Conservation (phyloP, 345 rosid species). For the Limnanthes douglasii region DNA sequence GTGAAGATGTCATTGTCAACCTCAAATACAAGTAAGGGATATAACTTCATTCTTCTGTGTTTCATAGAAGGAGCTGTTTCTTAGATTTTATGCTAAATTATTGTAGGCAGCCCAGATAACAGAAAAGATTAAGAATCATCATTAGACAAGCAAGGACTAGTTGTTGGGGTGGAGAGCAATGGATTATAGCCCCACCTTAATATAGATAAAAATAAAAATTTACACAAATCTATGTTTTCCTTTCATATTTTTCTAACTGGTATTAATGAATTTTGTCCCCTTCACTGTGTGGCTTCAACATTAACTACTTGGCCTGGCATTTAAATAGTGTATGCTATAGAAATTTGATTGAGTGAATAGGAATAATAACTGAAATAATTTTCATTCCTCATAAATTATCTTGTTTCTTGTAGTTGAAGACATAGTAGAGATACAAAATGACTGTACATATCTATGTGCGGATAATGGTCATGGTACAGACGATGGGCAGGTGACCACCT, state of each 20-base stretch:
- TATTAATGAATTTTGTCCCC: too few species aligned
- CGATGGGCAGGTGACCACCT: constrained; percentile 2
- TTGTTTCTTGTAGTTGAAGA: constrained; percentile 11
- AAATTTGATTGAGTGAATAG: too few species aligned
- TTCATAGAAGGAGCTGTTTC: background rate
- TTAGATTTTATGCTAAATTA: background rate
- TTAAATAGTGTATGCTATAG: too few species aligned
- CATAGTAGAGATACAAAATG: background rate
- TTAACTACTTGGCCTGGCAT: too few species aligned
- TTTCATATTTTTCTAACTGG: too few species aligned
- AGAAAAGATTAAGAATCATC: background rate
- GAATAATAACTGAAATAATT: too few species aligned
- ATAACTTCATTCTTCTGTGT: background rate
- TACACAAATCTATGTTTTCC: too few species aligned
- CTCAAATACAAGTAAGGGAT: constrained; percentile 18
- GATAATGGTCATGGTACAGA: background rate
- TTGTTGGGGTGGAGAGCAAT: too few species aligned
- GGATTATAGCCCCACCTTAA: too few species aligned
- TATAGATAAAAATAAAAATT: too few species aligned
- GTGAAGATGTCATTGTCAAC: constrained; percentile 12
- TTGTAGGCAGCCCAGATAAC: constrained; percentile 1
- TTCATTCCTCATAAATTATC: background rate
- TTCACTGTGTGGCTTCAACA: too few species aligned
- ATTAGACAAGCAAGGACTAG: too few species aligned
- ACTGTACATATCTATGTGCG: constrained; percentile 3